Base-by-base conservation (phyloP, 495 filamentous ascomycete species). In the Sporormia fimetaria region DNA sequence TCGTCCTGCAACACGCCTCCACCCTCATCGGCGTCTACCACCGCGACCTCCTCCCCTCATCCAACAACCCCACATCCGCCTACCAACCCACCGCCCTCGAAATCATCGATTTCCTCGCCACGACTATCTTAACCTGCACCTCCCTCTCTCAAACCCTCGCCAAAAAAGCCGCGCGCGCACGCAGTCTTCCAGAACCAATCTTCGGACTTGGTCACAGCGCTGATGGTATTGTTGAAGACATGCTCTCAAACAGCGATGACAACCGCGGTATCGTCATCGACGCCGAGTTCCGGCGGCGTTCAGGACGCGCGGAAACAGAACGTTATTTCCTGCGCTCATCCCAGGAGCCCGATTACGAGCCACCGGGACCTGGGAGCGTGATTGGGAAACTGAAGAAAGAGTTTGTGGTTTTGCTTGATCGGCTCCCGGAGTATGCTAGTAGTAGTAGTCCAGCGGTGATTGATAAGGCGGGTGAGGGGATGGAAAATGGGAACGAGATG, bases 271-370 rank as follows among this genome's bases (percentile, higher is more conserved):
- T 90, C 3, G 85, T 94, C 2, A 49, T 98, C 2, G 78, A 86
- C 47, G 78, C 94, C 73, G 87, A 96, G 61, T 67, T 92, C 55
- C 67, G 92, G 2, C 67, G 87, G 14, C 78, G 81, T 47, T 83
- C 75, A 42, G 90, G 92, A 0, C 67, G 87, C 12, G 75, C 76
- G 0, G 75, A 94, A 6, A 54, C 68, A 15, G 88, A 94, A 58
- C 74, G 67, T 63, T 95, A 87, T 52, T 71, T 87, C 29, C 56
- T 95, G 0, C 70, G 25, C n/a, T 22, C 2, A 11, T 15, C 11
- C 29, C n/a, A 3, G 2, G 10, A 20, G 0, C 12, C 17, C 12
- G 47, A 44, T 24, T 51, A 34, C 36, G 22, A 40, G 10, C 6
- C 20, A 1, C 34, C 40, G n/a, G 11, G 17, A 8, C 15, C 32